Evolutionary conservation across 257 asterid species (phyloP), one percentile per base, ranked within the genome.

Genomic region (Phtheirospermum japonicum): DNA sequence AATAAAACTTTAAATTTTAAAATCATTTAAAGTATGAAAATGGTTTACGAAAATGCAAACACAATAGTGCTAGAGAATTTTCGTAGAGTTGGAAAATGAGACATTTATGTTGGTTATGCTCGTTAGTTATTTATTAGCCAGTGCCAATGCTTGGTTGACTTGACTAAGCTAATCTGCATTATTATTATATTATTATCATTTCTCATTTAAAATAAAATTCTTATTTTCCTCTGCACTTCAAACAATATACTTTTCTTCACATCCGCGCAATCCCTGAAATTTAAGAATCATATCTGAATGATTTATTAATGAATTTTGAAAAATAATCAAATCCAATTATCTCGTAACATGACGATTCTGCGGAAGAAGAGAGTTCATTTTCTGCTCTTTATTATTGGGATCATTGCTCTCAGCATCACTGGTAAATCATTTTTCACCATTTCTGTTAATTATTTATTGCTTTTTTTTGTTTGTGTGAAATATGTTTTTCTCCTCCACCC

Each of bases 331-430:
- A 39, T 2, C 4, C n/a, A 39, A 9, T 39, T 39, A 10, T 39
- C 11, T 11, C 18, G 28, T 0, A 16, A 3, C 7, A 80, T 73
- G 79, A 45, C 63, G 82, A 67, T 85, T 74, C 74, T 83, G 68
- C 73, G 56, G 86, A 88, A 81, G 72, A 88, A 75, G 73, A 80
- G 97, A 69, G 69, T 84, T 73, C 95, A 84, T 33, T 66, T 86
- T 62, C 70, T 84, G 55, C 72, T 88, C 72, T 80, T 89, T 70
- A 14, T 79, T 28, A 75, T 77, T 34, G 95, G 87, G 68, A 19
- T 86, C 67, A 57, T 80, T 65, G 76, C 65, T 69, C 95, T 91
- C 74, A 81, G 93, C 74, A 67, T 85, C 73, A 66, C 90, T 30
- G 98, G 98, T 91, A 78, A 76, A 30, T 16, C 45, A 14, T 5